A percentile compares a stretch with the other conserved stretches of the same genome.
These are phyloP conservation scores for Gossypium raimondii DNA, from an alignment of 345 rosid species.

Conservation along the genomic window DNA sequence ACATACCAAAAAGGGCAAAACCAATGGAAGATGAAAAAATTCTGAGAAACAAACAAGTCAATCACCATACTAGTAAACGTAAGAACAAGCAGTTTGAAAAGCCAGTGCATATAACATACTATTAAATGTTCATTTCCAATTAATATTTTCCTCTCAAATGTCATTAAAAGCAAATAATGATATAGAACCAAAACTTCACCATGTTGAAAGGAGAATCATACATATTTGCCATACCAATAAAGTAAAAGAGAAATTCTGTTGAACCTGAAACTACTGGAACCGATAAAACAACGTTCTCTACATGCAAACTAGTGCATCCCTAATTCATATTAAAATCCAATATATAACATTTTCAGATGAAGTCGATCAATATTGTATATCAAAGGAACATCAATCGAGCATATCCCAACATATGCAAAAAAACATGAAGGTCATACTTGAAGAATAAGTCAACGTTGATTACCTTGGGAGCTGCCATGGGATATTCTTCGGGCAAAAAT, in stretches of 20 bases:
- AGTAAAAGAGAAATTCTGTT: not conserved
- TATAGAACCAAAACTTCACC: not conserved
- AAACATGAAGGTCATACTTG: not conserved
- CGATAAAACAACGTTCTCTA: not conserved
- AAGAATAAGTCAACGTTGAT: not conserved
- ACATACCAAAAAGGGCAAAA: not conserved
- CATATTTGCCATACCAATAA: not conserved
- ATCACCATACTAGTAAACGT: too few species aligned
- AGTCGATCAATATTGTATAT: not conserved
- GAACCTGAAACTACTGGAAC: not conserved
- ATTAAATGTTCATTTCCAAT: not conserved
- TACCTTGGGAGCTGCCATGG: conserved; percentile 99
- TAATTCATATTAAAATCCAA: not conserved
- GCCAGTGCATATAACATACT: not conserved
- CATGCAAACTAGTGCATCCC: not conserved
- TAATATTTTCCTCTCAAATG: not conserved
- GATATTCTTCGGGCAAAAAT: conserved; percentile 98
- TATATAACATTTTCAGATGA: not conserved
- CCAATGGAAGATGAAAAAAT: not conserved
- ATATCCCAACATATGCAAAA: not conserved
- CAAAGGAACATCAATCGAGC: not conserved
- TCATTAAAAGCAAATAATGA: not conserved
- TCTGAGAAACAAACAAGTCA: not conserved
- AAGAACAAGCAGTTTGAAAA: not conserved
- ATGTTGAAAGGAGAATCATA: not conserved